Evolutionary conservation across 163 green algal genomes (phyloP).

Genomic region (Chloromonas sp.): DNA sequence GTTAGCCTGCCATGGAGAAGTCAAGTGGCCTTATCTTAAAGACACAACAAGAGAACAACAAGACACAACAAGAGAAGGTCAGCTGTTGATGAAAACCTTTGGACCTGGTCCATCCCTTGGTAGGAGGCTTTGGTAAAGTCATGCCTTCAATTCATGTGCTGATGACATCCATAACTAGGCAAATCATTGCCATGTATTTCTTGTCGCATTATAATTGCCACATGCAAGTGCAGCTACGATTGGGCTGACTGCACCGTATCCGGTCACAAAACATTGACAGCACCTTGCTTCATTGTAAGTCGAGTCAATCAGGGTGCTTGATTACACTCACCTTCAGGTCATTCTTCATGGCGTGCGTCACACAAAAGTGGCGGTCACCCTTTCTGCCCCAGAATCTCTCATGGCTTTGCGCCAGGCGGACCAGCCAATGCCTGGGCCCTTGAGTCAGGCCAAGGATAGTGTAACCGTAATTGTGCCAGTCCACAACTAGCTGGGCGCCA

Average conservation of each 20-base stretch:
- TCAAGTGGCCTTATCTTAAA: too few species aligned
- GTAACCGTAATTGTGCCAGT: slow-evolving; percentile 97
- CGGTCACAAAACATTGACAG: too few species aligned
- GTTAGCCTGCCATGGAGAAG: neutral
- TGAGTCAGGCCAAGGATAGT: slow-evolving; percentile 76
- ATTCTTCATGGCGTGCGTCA: slow-evolving; percentile 72
- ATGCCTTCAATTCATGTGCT: neutral
- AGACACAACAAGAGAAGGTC: neutral
- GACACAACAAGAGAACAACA: too few species aligned
- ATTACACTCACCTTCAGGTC: slow-evolving; percentile 32
- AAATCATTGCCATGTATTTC: neutral
- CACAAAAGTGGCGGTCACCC: slow-evolving; percentile 68
- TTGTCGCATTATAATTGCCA: too few species aligned
- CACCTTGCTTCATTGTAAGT: too few species aligned
- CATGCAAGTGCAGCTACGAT: too few species aligned
- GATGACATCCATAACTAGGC: neutral
- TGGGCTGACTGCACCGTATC: too few species aligned
- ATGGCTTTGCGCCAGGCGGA: slow-evolving; percentile 45
- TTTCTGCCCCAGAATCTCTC: slow-evolving; percentile 57
- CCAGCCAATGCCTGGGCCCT: slow-evolving; percentile 21
- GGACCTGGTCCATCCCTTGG: neutral
- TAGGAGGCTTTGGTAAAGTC: neutral
- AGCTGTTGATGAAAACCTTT: neutral
- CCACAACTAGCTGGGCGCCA: slow-evolving; percentile 67
- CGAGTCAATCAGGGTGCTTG: too few species aligned